Evolutionary conservation across 768 basidiomycete genomes (phyloP).

Genomic region (Termitomyces bulborhizus): DNA sequence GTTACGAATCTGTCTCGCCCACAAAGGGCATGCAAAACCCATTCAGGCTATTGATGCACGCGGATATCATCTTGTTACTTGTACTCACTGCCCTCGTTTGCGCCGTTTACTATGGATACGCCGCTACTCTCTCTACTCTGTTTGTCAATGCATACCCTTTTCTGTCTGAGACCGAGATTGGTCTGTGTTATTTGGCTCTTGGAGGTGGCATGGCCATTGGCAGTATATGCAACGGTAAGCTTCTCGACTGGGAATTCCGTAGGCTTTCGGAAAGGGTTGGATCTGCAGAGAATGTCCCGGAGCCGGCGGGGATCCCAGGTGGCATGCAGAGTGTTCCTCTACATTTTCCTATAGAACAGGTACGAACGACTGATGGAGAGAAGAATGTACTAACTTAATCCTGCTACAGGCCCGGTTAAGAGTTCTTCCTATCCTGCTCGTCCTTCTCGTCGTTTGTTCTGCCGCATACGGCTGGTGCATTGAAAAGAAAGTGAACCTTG

Average conservation of each 20-base stretch:
- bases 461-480: conserved; percentile 61
- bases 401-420: conserved; percentile 40
- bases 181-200: conserved; percentile 72
- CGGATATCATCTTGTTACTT: conserved; percentile 52
- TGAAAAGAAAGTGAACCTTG: conserved; percentile 39
- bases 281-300: conserved; percentile 10
- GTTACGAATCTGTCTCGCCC: conserved; percentile 22
- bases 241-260: conserved; percentile 63
- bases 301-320: conserved; percentile 3
- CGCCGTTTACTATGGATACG: conserved; percentile 55
- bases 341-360: conserved; percentile 54
- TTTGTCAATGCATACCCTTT: conserved; percentile 53
- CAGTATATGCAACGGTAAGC: conserved; percentile 47
- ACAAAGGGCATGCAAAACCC: conserved; percentile 45
- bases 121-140: conserved; percentile 54
- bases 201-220: conserved; percentile 69
- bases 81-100: conserved; percentile 44
- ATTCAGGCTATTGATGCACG: conserved; percentile 44
- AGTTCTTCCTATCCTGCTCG: conserved; percentile 33
- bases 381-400: background rate
- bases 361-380: conserved; percentile 7
- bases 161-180: conserved; percentile 58
- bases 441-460: conserved; percentile 32
- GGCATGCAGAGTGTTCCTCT: conserved; percentile 16
- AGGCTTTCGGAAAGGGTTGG: conserved; percentile 28